phyloP scores from a whole-genome alignment of 768 basidiomycete genomes.

The Lentinula sp. region DNA sequence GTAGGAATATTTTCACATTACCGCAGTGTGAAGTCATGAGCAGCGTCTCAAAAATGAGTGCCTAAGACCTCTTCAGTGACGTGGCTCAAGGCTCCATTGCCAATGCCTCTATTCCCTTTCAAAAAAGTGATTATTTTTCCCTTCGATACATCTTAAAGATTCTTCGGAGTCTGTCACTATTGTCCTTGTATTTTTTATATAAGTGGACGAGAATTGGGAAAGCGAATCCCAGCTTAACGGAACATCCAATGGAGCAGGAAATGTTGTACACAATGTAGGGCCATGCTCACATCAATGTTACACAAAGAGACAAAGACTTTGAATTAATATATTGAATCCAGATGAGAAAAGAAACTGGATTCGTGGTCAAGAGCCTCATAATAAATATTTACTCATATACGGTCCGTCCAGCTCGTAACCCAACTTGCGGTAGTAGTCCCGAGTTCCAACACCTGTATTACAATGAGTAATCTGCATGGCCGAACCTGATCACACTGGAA shows the following conservation, averaged over 20 bases:
- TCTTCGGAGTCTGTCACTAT: not conserved
- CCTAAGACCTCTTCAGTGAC: too few relatives aligned
- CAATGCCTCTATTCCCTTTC: too few relatives aligned
- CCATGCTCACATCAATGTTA: not conserved
- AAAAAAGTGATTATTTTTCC: too few relatives aligned
- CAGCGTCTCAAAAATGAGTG: too few relatives aligned
- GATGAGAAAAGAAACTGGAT: not conserved
- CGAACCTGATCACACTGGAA: not conserved
- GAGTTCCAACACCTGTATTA: constrained; percentile 78
- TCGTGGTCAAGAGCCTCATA: constrained; percentile 20
- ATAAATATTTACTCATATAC: constrained; percentile 89
- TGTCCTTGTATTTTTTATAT: not conserved
- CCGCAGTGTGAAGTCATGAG: not conserved
- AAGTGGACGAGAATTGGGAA: not conserved
- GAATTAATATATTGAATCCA: not conserved
- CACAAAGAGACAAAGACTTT: not conserved
- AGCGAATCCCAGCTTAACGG: not conserved
- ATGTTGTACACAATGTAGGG: not conserved
- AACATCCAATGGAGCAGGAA: not conserved
- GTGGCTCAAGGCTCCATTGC: too few relatives aligned
- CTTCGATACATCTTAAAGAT: not conserved
- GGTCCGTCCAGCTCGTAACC: constrained; percentile 95
- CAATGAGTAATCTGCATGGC: not conserved
- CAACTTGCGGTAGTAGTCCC: constrained; percentile 93
- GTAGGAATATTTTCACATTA: not conserved